Evolutionary conservation across 257 asterid genomes (phyloP).

Genomic region (Paulownia fortunei): DNA sequence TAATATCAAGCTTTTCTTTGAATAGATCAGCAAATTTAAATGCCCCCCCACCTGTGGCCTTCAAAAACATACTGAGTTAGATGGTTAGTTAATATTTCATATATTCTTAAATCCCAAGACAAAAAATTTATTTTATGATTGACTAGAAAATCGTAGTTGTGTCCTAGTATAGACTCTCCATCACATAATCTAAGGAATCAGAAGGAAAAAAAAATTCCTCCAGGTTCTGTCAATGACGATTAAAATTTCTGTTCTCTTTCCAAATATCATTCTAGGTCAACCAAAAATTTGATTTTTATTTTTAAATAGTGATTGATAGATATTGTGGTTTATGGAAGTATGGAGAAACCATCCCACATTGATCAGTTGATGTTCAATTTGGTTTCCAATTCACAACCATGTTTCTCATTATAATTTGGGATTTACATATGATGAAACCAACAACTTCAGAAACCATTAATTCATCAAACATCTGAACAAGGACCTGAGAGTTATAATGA

Average conservation of each 20-base stretch:
- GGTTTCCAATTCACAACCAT: slow-evolving; percentile 11
- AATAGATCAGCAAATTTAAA: slow-evolving; percentile 87
- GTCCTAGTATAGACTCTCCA: slow-evolving; percentile 9
- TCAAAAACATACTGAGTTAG: slow-evolving; percentile 46
- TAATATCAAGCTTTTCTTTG: slow-evolving; percentile 83
- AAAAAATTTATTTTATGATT: not conserved
- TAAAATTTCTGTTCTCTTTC: not conserved
- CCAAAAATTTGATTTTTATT: not conserved
- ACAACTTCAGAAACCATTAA: slow-evolving; percentile 12
- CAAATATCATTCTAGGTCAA: not conserved
- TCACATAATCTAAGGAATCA: slow-evolving; percentile 20
- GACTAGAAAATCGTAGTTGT: not conserved
- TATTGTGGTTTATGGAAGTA: not conserved
- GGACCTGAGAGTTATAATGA: not conserved
- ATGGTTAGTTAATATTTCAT: slow-evolving; percentile 11
- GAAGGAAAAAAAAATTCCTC: not conserved
- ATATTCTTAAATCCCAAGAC: slow-evolving; percentile 22
- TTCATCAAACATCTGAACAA: slow-evolving; percentile 2
- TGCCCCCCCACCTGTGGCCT: slow-evolving; percentile 99
- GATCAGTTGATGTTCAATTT: not conserved
- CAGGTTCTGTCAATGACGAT: not conserved
- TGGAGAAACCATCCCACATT: slow-evolving; percentile 1
- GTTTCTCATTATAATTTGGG: not conserved
- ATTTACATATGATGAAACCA: slow-evolving; percentile 21
- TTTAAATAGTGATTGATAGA: slow-evolving; percentile 2